Percentiles rank a stretch among this genome's conserved stretches.
These are phyloP conservation scores for Metschnikowia henanensis DNA, from an alignment of 805 yeast genomes.

Conservation along the genomic window DNA sequence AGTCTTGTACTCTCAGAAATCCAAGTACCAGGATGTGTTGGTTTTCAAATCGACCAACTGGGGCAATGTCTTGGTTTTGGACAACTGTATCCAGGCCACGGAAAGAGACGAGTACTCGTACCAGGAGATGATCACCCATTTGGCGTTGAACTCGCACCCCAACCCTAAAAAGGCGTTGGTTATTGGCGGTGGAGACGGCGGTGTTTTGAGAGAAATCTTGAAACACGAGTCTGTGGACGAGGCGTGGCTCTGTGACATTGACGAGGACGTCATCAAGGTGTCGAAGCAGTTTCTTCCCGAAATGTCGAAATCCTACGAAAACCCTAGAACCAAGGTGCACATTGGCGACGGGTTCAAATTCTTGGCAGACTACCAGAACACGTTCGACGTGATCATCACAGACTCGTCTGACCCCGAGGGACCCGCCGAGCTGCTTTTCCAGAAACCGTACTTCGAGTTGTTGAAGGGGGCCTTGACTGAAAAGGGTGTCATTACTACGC, in stretches of 20 bases:
- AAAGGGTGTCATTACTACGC: conserved; percentile 89
- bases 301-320: conserved; percentile 78
- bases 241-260: conserved; percentile 93
- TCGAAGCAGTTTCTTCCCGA: conserved; percentile 87
- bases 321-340: conserved; percentile 88
- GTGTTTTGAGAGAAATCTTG: conserved; percentile 92
- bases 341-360: conserved; percentile 98
- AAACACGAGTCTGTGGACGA: conserved; percentile 86
- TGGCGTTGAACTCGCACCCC: conserved; percentile 91
- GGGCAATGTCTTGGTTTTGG: conserved; percentile 94
- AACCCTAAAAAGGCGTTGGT: conserved; percentile 92
- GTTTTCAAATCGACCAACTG: conserved; percentile 92
- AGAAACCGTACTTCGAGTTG: conserved; percentile 85
- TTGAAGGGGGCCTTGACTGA: conserved; percentile 86
- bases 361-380: conserved; percentile 76
- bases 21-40: conserved; percentile 90
- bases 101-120: conserved; percentile 97
- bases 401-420: conserved; percentile 99
- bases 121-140: conserved; percentile 97
- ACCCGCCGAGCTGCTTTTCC: conserved; percentile 93
- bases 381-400: conserved; percentile 93
- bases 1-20: conserved; percentile 79
- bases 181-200: conserved; percentile 99
- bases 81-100: conserved; percentile 93
- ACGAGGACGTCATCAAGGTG: conserved; percentile 85